These are phyloP conservation scores for Avena atlantica DNA, from an alignment of 176 grass and related monocot species.

Conservation along the genomic window DNA sequence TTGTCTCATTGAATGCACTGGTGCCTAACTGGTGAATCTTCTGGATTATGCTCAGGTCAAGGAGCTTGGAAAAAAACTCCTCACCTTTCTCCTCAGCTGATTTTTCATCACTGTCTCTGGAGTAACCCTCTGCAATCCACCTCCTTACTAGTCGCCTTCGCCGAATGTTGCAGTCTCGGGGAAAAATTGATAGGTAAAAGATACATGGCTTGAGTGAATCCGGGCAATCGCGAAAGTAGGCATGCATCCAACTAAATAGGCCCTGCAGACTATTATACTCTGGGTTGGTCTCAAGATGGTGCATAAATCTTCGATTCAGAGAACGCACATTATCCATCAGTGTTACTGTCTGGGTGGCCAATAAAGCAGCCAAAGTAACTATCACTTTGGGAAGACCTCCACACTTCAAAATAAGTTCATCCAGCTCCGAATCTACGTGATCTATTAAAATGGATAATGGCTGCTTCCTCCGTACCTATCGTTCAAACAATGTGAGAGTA, in stretches of 20 bases:
- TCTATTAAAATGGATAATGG: not conserved
- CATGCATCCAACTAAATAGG: slow-evolving; percentile 20
- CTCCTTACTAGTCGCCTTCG: slow-evolving; percentile 40
- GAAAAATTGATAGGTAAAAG: slow-evolving; percentile 50
- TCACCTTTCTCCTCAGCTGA: not conserved
- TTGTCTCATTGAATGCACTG: not conserved
- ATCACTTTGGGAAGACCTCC: slow-evolving; percentile 51
- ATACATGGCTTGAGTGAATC: slow-evolving; percentile 51
- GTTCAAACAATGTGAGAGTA: not conserved
- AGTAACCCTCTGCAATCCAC: slow-evolving; percentile 53
- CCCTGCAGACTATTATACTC: not conserved
- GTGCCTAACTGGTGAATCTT: not conserved
- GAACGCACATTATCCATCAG: not conserved
- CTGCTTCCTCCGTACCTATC: not conserved
- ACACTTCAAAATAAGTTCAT: slow-evolving; percentile 30
- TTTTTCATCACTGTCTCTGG: not conserved
- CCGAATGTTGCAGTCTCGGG: not conserved
- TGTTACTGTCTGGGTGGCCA: not conserved
- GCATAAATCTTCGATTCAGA: slow-evolving; percentile 17
- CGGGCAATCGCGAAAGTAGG: not conserved
- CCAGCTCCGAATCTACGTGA: not conserved
- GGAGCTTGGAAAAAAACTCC: slow-evolving; percentile 5
- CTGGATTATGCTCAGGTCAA: slow-evolving; percentile 33
- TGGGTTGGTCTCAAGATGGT: not conserved
- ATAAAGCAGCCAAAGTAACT: slow-evolving; percentile 24